These are phyloP conservation scores for Exophiala dermatitidis DNA, from an alignment of 2,329 filamentous ascomycete genomes.

Conservation along the genomic window DNA sequence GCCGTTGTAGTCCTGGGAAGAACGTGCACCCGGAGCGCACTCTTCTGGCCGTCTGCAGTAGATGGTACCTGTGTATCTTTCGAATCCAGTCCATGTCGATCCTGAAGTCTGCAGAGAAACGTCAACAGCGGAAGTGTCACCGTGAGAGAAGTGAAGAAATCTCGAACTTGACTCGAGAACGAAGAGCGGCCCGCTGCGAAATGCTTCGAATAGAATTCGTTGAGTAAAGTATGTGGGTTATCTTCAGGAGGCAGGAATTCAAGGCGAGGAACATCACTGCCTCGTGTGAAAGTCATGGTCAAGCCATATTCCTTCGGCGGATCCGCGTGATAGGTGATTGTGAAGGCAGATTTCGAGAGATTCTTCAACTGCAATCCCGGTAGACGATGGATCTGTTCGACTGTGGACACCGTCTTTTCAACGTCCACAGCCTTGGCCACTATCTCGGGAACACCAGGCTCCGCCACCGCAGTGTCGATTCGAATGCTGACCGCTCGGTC, in stretches of 20 bases:
- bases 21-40: slow-evolving; percentile 20
- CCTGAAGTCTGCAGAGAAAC: slow-evolving; percentile 31
- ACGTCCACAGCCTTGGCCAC: slow-evolving; percentile 18
- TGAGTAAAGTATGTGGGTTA: slow-evolving; percentile 22
- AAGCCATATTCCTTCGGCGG: slow-evolving; percentile 9
- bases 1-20: slow-evolving; percentile 16
- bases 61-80: not conserved
- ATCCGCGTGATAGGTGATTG: slow-evolving; percentile 17
- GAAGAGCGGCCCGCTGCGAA: slow-evolving; percentile 10
- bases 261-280: slow-evolving; percentile 8
- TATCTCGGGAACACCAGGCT: slow-evolving; percentile 14
- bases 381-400: slow-evolving; percentile 19
- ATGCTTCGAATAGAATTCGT: slow-evolving; percentile 10
- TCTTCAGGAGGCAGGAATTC: slow-evolving; percentile 16
- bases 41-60: not conserved
- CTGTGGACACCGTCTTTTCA: slow-evolving; percentile 21
- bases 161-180: slow-evolving; percentile 14
- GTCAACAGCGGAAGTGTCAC: slow-evolving; percentile 39
- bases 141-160: slow-evolving; percentile 30
- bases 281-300: slow-evolving; percentile 9
- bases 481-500: slow-evolving; percentile 16
- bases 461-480: slow-evolving; percentile 11
- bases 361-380: slow-evolving; percentile 16
- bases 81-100: slow-evolving; percentile 6
- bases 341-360: slow-evolving; percentile 17